Percentiles rank a stretch among this genome's conserved stretches.
Evolutionary conservation across 2,329 filamentous ascomycete species (phyloP).

Genomic region (Zalaria sp.): DNA sequence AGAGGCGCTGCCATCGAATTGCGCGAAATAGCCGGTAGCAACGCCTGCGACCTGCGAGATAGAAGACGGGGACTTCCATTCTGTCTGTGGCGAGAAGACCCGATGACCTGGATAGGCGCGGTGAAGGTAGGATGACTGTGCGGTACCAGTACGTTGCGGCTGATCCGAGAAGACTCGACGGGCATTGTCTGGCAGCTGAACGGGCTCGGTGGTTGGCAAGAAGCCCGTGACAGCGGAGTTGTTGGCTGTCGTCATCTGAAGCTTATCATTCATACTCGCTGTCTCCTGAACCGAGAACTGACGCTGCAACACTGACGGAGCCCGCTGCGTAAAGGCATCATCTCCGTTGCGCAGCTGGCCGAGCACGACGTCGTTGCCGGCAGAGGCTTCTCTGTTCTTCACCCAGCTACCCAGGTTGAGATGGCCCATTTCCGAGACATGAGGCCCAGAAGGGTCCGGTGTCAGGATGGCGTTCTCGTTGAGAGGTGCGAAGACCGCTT

Average conservation of each 20-base stretch:
- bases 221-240: neutral
- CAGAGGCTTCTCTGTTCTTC: slow-evolving; percentile 9
- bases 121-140: slow-evolving; percentile 5
- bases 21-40: slow-evolving; percentile 17
- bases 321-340: slow-evolving; percentile 10
- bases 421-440: slow-evolving; percentile 10
- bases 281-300: slow-evolving; percentile 1
- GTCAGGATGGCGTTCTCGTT: slow-evolving; percentile 19
- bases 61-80: slow-evolving; percentile 17
- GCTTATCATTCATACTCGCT: neutral
- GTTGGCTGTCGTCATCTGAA: neutral
- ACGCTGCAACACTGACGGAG: slow-evolving; percentile 8
- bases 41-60: slow-evolving; percentile 17
- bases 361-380: slow-evolving; percentile 4
- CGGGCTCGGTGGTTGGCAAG: neutral
- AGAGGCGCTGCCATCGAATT: slow-evolving; percentile 17
- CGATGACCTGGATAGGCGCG: slow-evolving; percentile 7
- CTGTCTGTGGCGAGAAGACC: slow-evolving; percentile 17
- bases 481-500: slow-evolving; percentile 15
- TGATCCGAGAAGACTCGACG: slow-evolving; percentile 7
- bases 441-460: slow-evolving; percentile 13
- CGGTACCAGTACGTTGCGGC: slow-evolving; percentile 1
- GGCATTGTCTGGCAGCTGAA: neutral
- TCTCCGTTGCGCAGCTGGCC: slow-evolving; percentile 3
- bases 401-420: slow-evolving; percentile 17